A percentile compares a stretch with the other conserved stretches of the same genome.
phyloP scores from a whole-genome alignment of 2,329 filamentous ascomycete species.

The Trichoderma cornu-damae region DNA sequence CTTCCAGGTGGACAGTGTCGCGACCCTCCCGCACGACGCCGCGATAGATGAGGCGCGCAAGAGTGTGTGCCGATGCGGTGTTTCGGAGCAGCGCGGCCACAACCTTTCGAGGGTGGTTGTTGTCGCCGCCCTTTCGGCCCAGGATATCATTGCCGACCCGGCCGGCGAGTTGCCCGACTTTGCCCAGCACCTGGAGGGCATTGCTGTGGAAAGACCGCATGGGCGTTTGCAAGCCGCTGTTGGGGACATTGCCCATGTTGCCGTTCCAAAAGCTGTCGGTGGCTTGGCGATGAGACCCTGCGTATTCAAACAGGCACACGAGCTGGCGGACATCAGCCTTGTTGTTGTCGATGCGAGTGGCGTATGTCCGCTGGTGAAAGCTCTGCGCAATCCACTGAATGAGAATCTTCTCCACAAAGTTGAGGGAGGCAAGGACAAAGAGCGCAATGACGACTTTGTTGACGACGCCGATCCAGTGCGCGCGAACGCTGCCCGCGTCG shows the following conservation, averaged over 20 bases:
- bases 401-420: slow-evolving; percentile 86
- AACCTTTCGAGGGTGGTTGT: slow-evolving; percentile 77
- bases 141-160: slow-evolving; percentile 90
- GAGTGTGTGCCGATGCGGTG: slow-evolving; percentile 69
- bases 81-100: slow-evolving; percentile 70
- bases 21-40: slow-evolving; percentile 71
- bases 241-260: slow-evolving; percentile 33
- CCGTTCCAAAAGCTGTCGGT: slow-evolving; percentile 47
- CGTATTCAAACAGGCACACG: slow-evolving; percentile 59
- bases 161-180: slow-evolving; percentile 78
- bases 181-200: slow-evolving; percentile 69
- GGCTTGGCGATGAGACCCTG: slow-evolving; percentile 64
- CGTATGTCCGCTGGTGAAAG: slow-evolving; percentile 87
- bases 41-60: slow-evolving; percentile 83
- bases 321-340: slow-evolving; percentile 74
- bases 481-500: slow-evolving; percentile 42
- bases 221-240: slow-evolving; percentile 66
- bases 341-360: slow-evolving; percentile 84
- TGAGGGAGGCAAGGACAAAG: slow-evolving; percentile 75
- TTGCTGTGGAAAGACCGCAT: slow-evolving; percentile 67
- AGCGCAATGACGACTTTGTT: slow-evolving; percentile 82
- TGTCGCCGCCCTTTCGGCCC: slow-evolving; percentile 59
- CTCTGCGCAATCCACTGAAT: slow-evolving; percentile 93
- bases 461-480: slow-evolving; percentile 67
- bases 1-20: slow-evolving; percentile 72